Base-by-base conservation (phyloP, 495 filamentous ascomycete species). In the Bombardia bombarda region DNA sequence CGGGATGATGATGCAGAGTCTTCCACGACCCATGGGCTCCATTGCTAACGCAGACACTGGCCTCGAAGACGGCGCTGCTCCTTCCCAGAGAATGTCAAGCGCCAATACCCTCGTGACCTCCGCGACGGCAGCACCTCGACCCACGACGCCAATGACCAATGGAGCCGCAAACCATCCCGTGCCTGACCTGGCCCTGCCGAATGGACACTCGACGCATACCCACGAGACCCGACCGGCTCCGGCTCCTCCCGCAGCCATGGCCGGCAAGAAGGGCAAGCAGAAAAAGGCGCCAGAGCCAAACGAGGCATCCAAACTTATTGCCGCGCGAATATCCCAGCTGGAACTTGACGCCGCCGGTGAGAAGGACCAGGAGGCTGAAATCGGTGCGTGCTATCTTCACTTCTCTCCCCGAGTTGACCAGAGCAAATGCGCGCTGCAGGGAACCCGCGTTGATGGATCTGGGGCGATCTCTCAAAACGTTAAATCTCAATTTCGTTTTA, bases 351-450 rank as follows among this genome's bases (percentile, higher is more conserved):
- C 83, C 39, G 88, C 88, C 18, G 86, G 86, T 40, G 90, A 96
- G 51, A 94, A 92, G 67, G 90, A 96, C 48, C 86, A 96, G 63
- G 89, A 95, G 60, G 80, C 79, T 44, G 92, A 96, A 69, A 96
- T 98, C 62, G 92, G 90, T 96, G 73, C 59, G 90, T 89, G 16
- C 33, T 42, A 19, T 35, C 38, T 28, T 35, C 43, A 8, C 36
- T 18, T 2, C 2, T 28, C 18, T 32, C 36, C 13, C 10, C 22
- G 20, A 31, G 37, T 10, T 32, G 30, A 12, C 37, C 25, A 17
- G 21, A 23, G 7, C 18, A 17, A 10, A 13, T 21, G 34, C 34
- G 3, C 31, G 40, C 18, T n/a, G n/a, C n/a, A n/a, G n/a, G n/a
- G n/a, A n/a, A n/a, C n/a, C n/a, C n/a, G n/a, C n/a, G n/a, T n/a